Percentiles rank a stretch among this genome's conserved stretches.
Evolutionary conservation across 2,329 filamentous ascomycete species (phyloP).

Genomic region (Bimuria novae-zelandiae): DNA sequence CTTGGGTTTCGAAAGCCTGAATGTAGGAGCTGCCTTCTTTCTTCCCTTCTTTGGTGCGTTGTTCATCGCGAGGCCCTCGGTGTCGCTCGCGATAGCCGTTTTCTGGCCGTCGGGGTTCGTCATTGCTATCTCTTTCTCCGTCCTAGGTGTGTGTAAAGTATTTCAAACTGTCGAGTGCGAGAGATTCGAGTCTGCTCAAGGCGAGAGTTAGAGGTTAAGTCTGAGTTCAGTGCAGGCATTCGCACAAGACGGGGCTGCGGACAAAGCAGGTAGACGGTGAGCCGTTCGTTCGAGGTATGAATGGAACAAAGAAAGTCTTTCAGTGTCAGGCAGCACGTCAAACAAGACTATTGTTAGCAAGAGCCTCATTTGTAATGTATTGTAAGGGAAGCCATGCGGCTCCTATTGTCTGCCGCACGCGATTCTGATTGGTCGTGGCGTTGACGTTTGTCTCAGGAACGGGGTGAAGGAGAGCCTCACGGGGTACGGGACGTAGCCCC

Average conservation of each 20-base stretch:
- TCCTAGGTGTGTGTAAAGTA: not conserved
- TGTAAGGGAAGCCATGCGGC: not conserved
- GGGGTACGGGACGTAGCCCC: not conserved
- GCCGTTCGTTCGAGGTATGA: not conserved
- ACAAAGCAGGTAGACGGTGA: not conserved
- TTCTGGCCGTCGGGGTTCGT: slow-evolving; percentile 6
- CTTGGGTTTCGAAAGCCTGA: not conserved
- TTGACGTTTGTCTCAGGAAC: not conserved
- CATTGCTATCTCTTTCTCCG: no score
- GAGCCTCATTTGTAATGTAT: not conserved
- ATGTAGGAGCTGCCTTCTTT: not conserved
- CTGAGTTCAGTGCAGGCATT: not conserved
- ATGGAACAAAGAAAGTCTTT: not conserved
- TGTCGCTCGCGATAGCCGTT: slow-evolving; percentile 8
- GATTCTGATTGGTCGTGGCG: not conserved
- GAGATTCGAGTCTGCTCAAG: no score
- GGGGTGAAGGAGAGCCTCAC: not conserved
- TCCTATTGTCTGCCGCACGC: not conserved
- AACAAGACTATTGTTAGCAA: slow-evolving; percentile 4
- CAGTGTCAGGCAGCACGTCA: not conserved
- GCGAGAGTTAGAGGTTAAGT: no score
- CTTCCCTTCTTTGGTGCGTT: not conserved
- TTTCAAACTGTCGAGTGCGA: not conserved
- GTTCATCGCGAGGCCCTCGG: not conserved
- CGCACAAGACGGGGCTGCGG: not conserved